phyloP scores from a whole-genome alignment of 495 filamentous ascomycete genomes.

The Xylaria curta region DNA sequence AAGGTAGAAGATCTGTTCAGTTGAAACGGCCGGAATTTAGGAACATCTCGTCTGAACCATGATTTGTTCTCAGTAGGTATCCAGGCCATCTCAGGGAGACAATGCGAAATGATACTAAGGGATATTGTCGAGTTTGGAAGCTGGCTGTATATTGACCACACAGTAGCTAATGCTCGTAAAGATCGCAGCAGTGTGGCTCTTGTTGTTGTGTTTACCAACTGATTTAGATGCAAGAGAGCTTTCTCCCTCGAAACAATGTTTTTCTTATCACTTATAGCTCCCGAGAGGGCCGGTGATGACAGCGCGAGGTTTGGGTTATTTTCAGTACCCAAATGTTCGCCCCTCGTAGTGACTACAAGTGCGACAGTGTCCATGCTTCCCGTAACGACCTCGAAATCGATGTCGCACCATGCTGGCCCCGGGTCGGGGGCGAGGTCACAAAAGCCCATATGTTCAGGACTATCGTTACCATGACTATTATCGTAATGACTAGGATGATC shows the following conservation, averaged over 20 bases:
- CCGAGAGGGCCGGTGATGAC: neutral
- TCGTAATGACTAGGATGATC: too few species aligned
- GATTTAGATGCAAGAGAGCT: neutral
- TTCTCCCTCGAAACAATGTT: neutral
- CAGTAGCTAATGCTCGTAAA: neutral
- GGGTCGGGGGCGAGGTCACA: neutral
- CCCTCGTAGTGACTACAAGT: neutral
- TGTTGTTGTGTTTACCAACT: neutral
- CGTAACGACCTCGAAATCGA: neutral
- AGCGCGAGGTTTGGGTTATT: neutral
- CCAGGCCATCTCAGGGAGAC: neutral
- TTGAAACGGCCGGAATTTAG: neutral
- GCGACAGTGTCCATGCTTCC: neutral
- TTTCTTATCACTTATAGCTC: neutral
- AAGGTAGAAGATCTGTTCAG: neutral
- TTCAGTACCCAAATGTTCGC: neutral
- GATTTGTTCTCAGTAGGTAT: neutral
- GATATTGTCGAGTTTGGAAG: neutral
- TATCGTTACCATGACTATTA: neutral
- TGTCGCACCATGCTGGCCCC: neutral
- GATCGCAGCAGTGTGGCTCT: neutral
- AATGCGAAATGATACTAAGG: neutral
- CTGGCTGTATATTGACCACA: neutral
- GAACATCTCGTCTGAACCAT: neutral
- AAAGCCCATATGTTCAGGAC: too few species aligned